Evolutionary conservation across 106 monocot genomes (phyloP).

Genomic region (Narthecium ossifragum): DNA sequence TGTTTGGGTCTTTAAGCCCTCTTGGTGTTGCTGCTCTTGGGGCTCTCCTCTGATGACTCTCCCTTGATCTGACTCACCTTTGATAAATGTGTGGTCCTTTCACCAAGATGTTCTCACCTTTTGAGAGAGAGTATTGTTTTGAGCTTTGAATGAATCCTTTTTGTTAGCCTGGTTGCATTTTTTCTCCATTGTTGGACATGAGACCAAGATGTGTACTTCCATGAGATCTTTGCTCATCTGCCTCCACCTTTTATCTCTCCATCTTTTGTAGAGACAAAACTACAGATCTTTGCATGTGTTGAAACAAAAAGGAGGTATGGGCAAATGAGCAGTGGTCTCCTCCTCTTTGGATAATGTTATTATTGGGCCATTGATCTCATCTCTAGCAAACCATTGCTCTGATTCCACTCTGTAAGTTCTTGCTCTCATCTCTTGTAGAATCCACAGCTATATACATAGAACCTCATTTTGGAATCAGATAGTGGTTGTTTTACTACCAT

Average conservation of each 20-base stretch:
- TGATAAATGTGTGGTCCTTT: constrained; percentile 19
- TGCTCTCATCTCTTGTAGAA: no score
- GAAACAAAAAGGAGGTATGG: neutral
- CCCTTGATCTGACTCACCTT: constrained; percentile 14
- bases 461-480: no score
- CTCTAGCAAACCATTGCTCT: no score
- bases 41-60: constrained; percentile 14
- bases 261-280: neutral
- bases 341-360: neutral
- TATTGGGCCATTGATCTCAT: neutral
- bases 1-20: constrained; percentile 3
- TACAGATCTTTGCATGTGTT: constrained; percentile 19
- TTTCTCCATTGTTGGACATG: neutral
- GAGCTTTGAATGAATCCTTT: neutral
- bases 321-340: neutral
- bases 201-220: constrained; percentile 1
- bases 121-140: no score
- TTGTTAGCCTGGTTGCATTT: neutral
- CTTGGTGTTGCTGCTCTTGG: constrained; percentile 8
- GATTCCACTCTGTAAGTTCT: constrained; percentile 9
- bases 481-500: no score
- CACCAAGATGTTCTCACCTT: no score
- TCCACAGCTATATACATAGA: no score
- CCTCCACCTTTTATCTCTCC: constrained; percentile 6
- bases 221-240: neutral